Evolutionary conservation across 176 grass and related monocot genomes (phyloP).

Genomic region (Carex scoparia): DNA sequence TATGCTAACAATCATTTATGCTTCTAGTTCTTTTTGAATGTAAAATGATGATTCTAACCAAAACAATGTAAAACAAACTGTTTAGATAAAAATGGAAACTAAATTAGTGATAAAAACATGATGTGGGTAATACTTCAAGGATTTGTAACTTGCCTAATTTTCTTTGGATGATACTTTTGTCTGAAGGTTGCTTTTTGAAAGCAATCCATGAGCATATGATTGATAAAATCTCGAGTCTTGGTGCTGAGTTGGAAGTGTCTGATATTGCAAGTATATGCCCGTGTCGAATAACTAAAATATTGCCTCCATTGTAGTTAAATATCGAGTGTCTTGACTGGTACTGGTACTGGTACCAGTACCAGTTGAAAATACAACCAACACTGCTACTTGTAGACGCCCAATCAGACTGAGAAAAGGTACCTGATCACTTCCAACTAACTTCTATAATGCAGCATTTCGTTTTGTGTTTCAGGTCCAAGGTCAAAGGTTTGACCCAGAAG

Average conservation of each 20-base stretch:
- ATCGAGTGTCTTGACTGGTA: not conserved
- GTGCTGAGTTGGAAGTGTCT: not conserved
- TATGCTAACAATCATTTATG: not conserved
- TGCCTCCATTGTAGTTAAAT: not conserved
- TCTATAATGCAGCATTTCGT: conserved; percentile 14
- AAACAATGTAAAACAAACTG: not conserved
- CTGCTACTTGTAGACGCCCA: not conserved
- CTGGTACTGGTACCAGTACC: not conserved
- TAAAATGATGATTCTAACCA: not conserved
- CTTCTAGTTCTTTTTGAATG: not conserved
- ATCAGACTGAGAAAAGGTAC: not conserved
- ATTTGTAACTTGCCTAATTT: not conserved
- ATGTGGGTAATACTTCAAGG: not conserved
- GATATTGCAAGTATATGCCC: not conserved
- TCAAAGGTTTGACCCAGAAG: conserved; percentile 75
- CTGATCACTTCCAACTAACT: not conserved
- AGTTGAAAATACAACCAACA: not conserved
- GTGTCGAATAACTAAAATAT: not conserved
- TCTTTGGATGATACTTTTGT: not conserved
- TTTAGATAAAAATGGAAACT: not conserved
- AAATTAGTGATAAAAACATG: not conserved
- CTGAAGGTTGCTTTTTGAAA: not conserved
- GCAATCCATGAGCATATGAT: not conserved
- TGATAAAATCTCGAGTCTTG: not conserved
- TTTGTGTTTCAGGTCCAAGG: conserved; percentile 61